A percentile compares a stretch with the other conserved stretches of the same genome.
Conservation (phyloP, 306 rosid species). For the Fagus crenata region DNA sequence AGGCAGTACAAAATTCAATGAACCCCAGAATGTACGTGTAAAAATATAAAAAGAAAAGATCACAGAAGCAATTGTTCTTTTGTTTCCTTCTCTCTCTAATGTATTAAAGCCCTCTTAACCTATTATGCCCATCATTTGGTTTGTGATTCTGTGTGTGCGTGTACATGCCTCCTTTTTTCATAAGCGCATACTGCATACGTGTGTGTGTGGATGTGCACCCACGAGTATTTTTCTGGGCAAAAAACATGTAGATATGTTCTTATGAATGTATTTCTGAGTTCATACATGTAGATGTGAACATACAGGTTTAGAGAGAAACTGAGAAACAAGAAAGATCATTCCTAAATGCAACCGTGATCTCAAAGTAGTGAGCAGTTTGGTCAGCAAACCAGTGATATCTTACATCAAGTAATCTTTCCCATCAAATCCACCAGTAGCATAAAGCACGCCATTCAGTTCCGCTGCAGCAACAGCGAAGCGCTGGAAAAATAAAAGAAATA, state of each 20-base stretch:
- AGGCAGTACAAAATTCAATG: conserved; percentile 19
- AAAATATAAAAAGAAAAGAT: background rate
- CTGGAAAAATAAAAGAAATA: conserved; percentile 41
- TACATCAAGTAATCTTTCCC: conserved; percentile 56
- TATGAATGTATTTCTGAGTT: background rate
- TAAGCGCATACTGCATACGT: background rate
- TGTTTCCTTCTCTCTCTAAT: background rate
- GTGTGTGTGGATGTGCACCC: background rate
- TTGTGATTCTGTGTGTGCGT: background rate
- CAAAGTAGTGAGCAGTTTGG: no score
- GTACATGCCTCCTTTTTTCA: background rate
- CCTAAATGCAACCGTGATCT: no score
- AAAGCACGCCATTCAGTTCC: conserved; percentile 48
- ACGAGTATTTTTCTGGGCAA: background rate
- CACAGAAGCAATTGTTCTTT: background rate
- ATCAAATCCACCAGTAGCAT: conserved; percentile 60
- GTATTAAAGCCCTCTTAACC: background rate
- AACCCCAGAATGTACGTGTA: conserved; percentile 1
- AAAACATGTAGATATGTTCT: background rate
- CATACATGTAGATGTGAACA: background rate
- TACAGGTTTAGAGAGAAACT: conserved; percentile 8
- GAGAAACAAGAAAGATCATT: conserved; percentile 9
- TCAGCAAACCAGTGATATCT: conserved; percentile 30
- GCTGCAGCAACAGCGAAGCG: conserved; percentile 48
- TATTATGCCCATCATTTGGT: background rate